Evolutionary conservation across 352 stramenopile genomes (phyloP).

Genomic region (Blastocystis sp.): DNA sequence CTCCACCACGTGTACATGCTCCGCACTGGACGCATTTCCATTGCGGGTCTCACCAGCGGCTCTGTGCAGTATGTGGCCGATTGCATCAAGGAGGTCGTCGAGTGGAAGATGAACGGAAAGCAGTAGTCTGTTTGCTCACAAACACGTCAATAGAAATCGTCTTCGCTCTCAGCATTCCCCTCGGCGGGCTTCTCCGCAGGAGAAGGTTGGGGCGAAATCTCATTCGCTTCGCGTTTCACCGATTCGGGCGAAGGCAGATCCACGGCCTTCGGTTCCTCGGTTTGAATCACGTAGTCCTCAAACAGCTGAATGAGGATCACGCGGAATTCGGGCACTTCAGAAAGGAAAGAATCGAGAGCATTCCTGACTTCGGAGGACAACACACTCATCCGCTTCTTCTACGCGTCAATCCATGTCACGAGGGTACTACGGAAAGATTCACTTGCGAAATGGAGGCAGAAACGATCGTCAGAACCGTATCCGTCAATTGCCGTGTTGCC

Average conservation of each 20-base stretch:
- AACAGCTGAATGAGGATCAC: not conserved
- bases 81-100: slow-evolving; percentile 89
- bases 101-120: slow-evolving; percentile 76
- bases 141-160: slow-evolving; percentile 50
- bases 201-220: not conserved
- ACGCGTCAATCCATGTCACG: not conserved
- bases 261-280: not conserved
- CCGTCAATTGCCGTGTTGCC: not conserved
- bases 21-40: slow-evolving; percentile 93
- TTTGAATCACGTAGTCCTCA: not conserved
- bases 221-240: not conserved
- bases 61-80: slow-evolving; percentile 95
- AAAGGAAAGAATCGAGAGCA: not conserved
- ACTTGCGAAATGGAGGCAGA: not conserved
- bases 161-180: not conserved
- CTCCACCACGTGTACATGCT: slow-evolving; percentile 98
- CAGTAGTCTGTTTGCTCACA: slow-evolving; percentile 67
- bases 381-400: not conserved
- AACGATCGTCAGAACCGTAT: not conserved
- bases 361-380: not conserved
- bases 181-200: too few relatives aligned
- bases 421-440: not conserved
- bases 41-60: slow-evolving; percentile 92
- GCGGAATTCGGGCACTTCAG: not conserved
- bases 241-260: not conserved